Percentiles rank a stretch among this genome's conserved stretches.
Conservation (phyloP, 176 grass and related monocot species). For the Carex pumila region DNA sequence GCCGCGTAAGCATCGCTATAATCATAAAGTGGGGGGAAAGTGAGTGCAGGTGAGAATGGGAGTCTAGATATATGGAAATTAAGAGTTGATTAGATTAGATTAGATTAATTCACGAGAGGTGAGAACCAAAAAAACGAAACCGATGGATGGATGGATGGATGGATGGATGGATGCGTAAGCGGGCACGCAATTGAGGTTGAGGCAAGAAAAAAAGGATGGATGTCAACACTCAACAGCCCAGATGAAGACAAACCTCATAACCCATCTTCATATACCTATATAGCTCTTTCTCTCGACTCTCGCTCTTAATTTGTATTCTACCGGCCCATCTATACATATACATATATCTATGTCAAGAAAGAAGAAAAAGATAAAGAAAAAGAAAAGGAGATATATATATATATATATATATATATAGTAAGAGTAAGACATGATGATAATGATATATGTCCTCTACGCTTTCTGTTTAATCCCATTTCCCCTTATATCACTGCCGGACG, state of each 20-base stretch:
- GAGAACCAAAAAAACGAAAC: background rate
- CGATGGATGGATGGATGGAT: background rate
- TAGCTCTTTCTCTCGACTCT: background rate
- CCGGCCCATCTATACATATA: background rate
- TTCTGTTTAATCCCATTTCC: conserved; percentile 25
- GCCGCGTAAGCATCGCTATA: conserved; percentile 3
- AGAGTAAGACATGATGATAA: background rate
- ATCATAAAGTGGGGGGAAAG: background rate
- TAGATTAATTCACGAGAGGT: background rate
- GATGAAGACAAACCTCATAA: background rate
- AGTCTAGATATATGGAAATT: background rate
- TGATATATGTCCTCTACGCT: conserved; percentile 14
- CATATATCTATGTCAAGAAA: too few relatives aligned
- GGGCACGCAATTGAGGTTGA: background rate
- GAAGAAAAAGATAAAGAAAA: background rate
- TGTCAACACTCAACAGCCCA: background rate
- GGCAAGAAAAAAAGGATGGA: background rate
- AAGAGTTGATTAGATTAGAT: too few relatives aligned
- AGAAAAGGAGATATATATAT: background rate
- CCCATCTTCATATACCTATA: too few relatives aligned
- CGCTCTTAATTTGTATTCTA: background rate
- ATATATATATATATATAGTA: too few relatives aligned
- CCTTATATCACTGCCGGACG: conserved; percentile 29
- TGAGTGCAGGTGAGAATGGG: background rate
- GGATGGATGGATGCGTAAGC: background rate